Percentiles rank a stretch among this genome's conserved stretches.
These are phyloP conservation scores for Xylaria sp. DNA, from an alignment of 2,329 filamentous ascomycete species.

Conservation along the genomic window DNA sequence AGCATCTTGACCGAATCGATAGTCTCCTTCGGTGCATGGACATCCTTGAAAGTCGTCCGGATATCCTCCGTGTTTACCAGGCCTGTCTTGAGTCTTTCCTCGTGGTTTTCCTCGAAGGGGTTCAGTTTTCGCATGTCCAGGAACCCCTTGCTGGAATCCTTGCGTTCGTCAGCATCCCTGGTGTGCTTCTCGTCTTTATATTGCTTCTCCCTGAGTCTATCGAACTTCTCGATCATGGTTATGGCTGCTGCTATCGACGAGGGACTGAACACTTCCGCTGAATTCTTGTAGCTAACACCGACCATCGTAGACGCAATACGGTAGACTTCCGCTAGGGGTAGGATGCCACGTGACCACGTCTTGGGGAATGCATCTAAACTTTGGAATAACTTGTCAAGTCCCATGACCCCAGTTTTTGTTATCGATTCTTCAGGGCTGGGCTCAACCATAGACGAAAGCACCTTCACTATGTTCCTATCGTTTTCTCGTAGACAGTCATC, in stretches of 20 bases:
- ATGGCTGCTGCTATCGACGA: slow-evolving; percentile 22
- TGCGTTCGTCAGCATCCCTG: slow-evolving; percentile 35
- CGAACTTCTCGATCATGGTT: slow-evolving; percentile 22
- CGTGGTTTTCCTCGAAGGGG: slow-evolving; percentile 66
- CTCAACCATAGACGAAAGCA: slow-evolving; percentile 30
- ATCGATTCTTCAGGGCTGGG: slow-evolving; percentile 1
- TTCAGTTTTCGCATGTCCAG: slow-evolving; percentile 42
- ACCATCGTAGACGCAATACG: slow-evolving; percentile 36
- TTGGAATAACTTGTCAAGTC: slow-evolving; percentile 7
- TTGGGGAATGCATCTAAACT: slow-evolving; percentile 13
- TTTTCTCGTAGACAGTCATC: slow-evolving; percentile 33
- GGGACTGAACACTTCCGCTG: slow-evolving; percentile 20
- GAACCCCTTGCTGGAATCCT: slow-evolving; percentile 10
- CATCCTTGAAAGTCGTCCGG: slow-evolving; percentile 82
- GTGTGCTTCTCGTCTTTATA: slow-evolving; percentile 46
- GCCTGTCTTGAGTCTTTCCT: slow-evolving; percentile 79
- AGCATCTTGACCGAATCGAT: slow-evolving; percentile 86
- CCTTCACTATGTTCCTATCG: slow-evolving; percentile 32
- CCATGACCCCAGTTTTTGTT: slow-evolving; percentile 15
- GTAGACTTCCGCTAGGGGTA: slow-evolving; percentile 33
- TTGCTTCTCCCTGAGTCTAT: slow-evolving; percentile 31
- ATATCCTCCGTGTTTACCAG: slow-evolving; percentile 83
- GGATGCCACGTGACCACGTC: slow-evolving; percentile 19
- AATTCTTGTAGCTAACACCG: slow-evolving; percentile 18
- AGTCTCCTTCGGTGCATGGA: slow-evolving; percentile 80